Evolutionary conservation across 73 alveolate species (phyloP).

Genomic region (Symbiodinium pilosum): DNA sequence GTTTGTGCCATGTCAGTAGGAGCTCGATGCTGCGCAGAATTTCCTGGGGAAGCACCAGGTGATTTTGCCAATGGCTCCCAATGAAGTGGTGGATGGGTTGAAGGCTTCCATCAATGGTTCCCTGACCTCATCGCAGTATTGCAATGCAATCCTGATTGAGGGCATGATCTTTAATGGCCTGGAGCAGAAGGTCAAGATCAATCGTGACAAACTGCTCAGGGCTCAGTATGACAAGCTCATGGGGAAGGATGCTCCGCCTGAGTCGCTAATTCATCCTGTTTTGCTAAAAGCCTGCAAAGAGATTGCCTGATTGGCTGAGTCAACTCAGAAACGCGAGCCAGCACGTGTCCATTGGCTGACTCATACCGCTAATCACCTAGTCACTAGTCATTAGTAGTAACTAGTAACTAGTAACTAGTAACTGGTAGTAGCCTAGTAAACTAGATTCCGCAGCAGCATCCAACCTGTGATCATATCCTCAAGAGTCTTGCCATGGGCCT

Average conservation of each 20-base stretch:
- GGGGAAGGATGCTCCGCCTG: neutral
- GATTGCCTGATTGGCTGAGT: neutral
- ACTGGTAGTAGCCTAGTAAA: neutral
- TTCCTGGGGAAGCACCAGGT: neutral
- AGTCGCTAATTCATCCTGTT: neutral
- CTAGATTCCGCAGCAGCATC: neutral
- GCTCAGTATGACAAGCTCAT: neutral
- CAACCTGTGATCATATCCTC: neutral
- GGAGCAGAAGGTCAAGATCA: neutral
- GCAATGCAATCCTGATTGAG: neutral
- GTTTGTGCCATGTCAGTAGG: neutral
- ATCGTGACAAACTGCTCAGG: neutral
- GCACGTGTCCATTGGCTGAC: neutral
- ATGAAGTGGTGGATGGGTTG: neutral
- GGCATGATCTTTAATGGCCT: neutral
- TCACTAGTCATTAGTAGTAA: neutral
- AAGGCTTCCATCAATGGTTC: neutral
- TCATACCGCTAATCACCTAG: neutral
- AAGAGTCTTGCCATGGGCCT: neutral
- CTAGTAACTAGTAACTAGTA: neutral
- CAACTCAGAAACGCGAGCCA: neutral
- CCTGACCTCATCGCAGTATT: neutral
- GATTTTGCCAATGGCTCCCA: neutral
- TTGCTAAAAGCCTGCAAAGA: neutral
- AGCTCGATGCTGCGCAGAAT: neutral